Conservation (phyloP, 345 rosid genomes). For the Pistacia atlantica region DNA sequence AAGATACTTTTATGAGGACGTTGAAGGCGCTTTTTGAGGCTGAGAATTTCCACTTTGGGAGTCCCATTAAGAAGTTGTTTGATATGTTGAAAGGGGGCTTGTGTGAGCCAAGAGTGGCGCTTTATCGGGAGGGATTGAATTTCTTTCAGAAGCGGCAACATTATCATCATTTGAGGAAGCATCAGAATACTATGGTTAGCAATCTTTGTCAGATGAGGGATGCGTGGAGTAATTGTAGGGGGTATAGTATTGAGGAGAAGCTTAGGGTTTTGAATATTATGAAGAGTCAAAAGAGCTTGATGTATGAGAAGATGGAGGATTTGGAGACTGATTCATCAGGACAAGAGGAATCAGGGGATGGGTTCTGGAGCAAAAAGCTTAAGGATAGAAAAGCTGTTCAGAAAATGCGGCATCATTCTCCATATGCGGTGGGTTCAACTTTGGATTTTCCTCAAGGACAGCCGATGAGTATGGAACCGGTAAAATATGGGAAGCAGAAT, state of each 20-base stretch:
- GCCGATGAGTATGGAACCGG: conserved; percentile 35
- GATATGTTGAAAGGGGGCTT: conserved; percentile 91
- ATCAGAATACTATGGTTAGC: conserved; percentile 79
- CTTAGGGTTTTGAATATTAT: conserved; percentile 81
- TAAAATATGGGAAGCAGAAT: conserved; percentile 61
- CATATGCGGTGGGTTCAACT: conserved; percentile 41
- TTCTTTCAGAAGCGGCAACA: conserved; percentile 72
- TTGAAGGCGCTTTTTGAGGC: conserved; percentile 81
- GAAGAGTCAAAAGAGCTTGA: conserved; percentile 82
- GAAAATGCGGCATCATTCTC: conserved; percentile 46
- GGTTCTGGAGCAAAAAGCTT: conserved; percentile 55
- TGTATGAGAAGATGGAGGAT: conserved; percentile 73
- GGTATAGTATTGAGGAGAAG: conserved; percentile 85
- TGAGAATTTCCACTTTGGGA: conserved; percentile 82
- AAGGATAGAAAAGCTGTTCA: conserved; percentile 55
- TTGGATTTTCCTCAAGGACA: conserved; percentile 53
- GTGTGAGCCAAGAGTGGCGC: conserved; percentile 93
- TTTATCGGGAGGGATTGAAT: conserved; percentile 76
- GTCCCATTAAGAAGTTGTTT: conserved; percentile 78
- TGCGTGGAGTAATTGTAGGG: conserved; percentile 81
- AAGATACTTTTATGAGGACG: conserved; percentile 59
- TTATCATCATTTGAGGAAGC: conserved; percentile 78
- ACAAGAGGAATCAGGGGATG: conserved; percentile 61
- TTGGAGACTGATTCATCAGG: conserved; percentile 60
- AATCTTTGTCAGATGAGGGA: conserved; percentile 87